Evolutionary conservation across 1,284 basidiomycete genomes (phyloP), one percentile per base, ranked within the genome.

Genomic region (Fomitopsis betulina): DNA sequence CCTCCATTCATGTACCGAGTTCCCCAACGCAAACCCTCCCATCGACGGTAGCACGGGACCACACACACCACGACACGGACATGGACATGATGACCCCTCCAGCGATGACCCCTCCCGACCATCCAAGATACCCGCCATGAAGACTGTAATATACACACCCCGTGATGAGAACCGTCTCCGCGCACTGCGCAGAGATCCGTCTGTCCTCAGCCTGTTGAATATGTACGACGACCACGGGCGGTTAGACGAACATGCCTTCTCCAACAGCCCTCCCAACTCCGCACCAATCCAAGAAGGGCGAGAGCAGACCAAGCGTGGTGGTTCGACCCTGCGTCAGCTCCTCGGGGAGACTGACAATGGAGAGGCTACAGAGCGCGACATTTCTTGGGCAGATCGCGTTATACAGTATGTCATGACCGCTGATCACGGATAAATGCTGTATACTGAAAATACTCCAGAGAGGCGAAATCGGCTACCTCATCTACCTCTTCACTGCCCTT

Each of bases 321-420:
- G 86, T 5, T 90, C 88, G 4, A 91, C 89, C 10, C 70, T 91
- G 58, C 81, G 86, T 3, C 82, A 90, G 65, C 73, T 91, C 2
- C 76, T 91, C 30, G 86, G 86, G 4, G 78, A 78, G 52, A 75
- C 83, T 0, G 74, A 77, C 19, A 72, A 65, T 54, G 71, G 75
- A 30, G 68, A 69, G 21, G 76, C 72, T 56, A 71, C 68, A 3
- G 86, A 89, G 66, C 84, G 86, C 10, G 89, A 91, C 64, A 87
- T 91, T 55, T 89, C 87, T 2, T 91, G 89, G 89, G 89, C 89
- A 12, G 89, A 91, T 72, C 79, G 79, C 37, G 85, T 82, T 69
- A 75, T 91, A 58, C 80, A 78, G 89, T 90, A 65, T 60, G 83
- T 66, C 19, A 30, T 21, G 39, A 9, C 4, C 33, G 1, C n/a